phyloP scores from a whole-genome alignment of 306 rosid species.

The Cucurbita pepo region DNA sequence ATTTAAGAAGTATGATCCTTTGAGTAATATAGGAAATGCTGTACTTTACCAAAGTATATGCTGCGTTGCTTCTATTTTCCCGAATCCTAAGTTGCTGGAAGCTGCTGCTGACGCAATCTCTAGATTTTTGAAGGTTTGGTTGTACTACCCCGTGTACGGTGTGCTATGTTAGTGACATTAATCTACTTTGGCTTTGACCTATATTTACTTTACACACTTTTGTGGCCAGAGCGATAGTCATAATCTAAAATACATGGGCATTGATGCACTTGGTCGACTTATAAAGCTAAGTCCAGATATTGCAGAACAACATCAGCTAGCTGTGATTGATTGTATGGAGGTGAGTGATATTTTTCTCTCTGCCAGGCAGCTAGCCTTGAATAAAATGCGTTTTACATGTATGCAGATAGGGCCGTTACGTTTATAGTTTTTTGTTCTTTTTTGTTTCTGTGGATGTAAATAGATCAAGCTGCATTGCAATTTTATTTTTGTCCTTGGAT shows the following conservation, averaged over 20 bases:
- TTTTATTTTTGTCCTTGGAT: background rate
- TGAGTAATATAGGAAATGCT: conserved; percentile 85
- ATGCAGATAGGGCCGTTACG: background rate
- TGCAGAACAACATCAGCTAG: conserved; percentile 94
- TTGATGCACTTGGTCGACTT: conserved; percentile 87
- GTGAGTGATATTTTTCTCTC: conserved; percentile 19
- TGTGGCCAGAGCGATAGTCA: conserved; percentile 84
- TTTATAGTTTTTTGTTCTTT: background rate
- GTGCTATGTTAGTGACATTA: background rate
- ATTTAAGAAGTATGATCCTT: conserved; percentile 61
- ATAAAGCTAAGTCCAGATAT: conserved; percentile 74
- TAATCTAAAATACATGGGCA: conserved; percentile 94
- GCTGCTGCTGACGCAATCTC: conserved; percentile 78
- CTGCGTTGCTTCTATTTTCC: conserved; percentile 64
- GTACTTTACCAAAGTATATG: conserved; percentile 72
- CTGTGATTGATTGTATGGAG: conserved; percentile 98
- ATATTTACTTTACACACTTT: background rate
- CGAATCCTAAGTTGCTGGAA: conserved; percentile 65
- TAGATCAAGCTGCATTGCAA: background rate
- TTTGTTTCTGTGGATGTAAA: background rate
- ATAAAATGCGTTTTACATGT: background rate
- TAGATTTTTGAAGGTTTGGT: conserved; percentile 70
- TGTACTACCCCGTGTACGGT: background rate
- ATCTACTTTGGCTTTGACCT: background rate
- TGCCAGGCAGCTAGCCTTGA: background rate